phyloP scores from a whole-genome alignment of 805 yeast species.

The Saccharomycopsis fermentans region DNA sequence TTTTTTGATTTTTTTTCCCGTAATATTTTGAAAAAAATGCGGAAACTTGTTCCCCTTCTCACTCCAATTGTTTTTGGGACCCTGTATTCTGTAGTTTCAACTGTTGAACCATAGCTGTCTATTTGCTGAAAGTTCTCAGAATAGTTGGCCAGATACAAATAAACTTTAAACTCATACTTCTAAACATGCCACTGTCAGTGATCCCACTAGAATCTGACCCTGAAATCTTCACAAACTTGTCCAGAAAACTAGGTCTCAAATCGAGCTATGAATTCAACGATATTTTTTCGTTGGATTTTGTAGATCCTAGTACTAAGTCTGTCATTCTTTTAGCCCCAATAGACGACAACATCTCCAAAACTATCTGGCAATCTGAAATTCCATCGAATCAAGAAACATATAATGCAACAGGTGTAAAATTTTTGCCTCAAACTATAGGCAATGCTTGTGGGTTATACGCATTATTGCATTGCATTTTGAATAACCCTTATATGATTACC shows the following conservation, averaged over 20 bases:
- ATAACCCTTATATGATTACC: constrained; percentile 22
- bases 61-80: too few species aligned
- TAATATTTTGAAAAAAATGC: too few species aligned
- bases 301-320: constrained; percentile 75
- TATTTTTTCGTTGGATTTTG: constrained; percentile 67
- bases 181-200: constrained; percentile 31
- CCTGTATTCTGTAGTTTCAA: too few species aligned
- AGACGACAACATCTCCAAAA: constrained; percentile 28
- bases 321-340: constrained; percentile 78
- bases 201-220: constrained; percentile 92
- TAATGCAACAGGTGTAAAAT: constrained; percentile 31
- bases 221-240: constrained; percentile 61
- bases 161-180: too few species aligned
- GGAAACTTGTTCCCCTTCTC: too few species aligned
- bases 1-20: background rate
- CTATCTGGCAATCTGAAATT: constrained; percentile 35
- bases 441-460: constrained; percentile 95
- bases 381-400: background rate
- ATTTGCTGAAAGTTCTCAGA: too few species aligned
- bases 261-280: constrained; percentile 59
- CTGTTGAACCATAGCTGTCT: too few species aligned
- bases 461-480: constrained; percentile 51
- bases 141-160: too few species aligned
- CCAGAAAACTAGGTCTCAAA: constrained; percentile 56
- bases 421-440: constrained; percentile 78